Evolutionary conservation across 1,284 basidiomycete genomes (phyloP).

Genomic region (Cystobasidiaceae sp.): DNA sequence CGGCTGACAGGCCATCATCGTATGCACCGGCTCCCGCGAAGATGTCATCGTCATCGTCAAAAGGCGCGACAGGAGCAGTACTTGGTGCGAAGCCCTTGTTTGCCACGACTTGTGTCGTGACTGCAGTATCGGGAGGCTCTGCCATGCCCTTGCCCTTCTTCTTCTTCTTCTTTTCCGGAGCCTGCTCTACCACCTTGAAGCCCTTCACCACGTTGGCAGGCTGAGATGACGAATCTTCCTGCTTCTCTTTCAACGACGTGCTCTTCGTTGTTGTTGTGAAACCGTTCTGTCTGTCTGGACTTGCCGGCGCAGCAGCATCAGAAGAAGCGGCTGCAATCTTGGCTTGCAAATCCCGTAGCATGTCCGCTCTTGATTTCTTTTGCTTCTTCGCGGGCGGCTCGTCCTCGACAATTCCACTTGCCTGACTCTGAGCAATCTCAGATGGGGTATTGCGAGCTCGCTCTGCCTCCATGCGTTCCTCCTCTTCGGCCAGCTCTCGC

Average conservation of each 20-base stretch:
- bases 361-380: constrained; percentile 21
- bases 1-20: constrained; percentile 13
- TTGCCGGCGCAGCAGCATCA: too few species aligned
- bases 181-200: constrained; percentile 16
- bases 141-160: too few species aligned
- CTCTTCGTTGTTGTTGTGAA: background rate
- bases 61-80: too few species aligned
- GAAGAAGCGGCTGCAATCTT: constrained; percentile 12
- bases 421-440: too few species aligned
- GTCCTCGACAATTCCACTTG: too few species aligned
- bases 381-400: constrained; percentile 15
- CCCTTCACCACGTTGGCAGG: constrained; percentile 18
- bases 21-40: constrained; percentile 23
- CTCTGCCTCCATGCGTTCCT: background rate
- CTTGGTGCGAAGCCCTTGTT: too few species aligned
- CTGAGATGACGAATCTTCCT: background rate
- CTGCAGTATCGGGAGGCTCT: background rate
- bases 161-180: constrained; percentile 25
- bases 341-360: constrained; percentile 28
- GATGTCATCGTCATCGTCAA: constrained; percentile 19
- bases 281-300: too few species aligned
- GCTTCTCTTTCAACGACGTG: background rate
- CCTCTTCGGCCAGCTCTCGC: constrained; percentile 22
- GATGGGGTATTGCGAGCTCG: too few species aligned
- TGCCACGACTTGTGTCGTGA: background rate